Evolutionary conservation across 768 basidiomycete genomes (phyloP).

Genomic region (Paxillus involutus): DNA sequence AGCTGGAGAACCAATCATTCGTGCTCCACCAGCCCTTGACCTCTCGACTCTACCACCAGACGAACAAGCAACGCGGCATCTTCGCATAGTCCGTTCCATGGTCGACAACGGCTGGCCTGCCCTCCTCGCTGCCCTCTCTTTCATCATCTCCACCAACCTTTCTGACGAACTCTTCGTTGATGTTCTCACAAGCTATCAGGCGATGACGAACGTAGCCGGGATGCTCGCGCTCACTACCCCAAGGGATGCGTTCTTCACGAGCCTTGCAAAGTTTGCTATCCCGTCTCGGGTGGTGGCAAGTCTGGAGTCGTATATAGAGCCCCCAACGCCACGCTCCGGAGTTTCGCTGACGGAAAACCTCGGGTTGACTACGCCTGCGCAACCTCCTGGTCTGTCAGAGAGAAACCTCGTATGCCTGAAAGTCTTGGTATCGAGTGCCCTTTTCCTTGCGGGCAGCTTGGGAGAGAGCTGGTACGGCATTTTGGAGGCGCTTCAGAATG

Average conservation of each 20-base stretch:
- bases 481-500: conserved; percentile 90
- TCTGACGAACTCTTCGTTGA: conserved; percentile 92
- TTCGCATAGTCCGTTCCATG: conserved; percentile 71
- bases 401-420: conserved; percentile 91
- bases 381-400: conserved; percentile 78
- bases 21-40: conserved; percentile 75
- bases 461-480: conserved; percentile 93
- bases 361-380: conserved; percentile 50
- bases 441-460: conserved; percentile 82
- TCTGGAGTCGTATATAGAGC: conserved; percentile 60
- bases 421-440: conserved; percentile 70
- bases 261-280: conserved; percentile 89
- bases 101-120: conserved; percentile 91
- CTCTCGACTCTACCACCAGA: conserved; percentile 53
- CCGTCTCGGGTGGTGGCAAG: conserved; percentile 86
- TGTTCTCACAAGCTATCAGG: conserved; percentile 77
- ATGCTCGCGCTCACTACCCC: conserved; percentile 86
- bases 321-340: conserved; percentile 60
- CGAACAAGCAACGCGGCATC: conserved; percentile 52
- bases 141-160: conserved; percentile 86
- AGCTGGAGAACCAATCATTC: conserved; percentile 63
- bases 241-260: conserved; percentile 89
- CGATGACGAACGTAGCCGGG: conserved; percentile 85
- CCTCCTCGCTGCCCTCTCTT: conserved; percentile 85
- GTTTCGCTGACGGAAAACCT: conserved; percentile 64